phyloP scores from a whole-genome alignment of 2,329 filamentous ascomycete species.

The Beauveria caledonica region DNA sequence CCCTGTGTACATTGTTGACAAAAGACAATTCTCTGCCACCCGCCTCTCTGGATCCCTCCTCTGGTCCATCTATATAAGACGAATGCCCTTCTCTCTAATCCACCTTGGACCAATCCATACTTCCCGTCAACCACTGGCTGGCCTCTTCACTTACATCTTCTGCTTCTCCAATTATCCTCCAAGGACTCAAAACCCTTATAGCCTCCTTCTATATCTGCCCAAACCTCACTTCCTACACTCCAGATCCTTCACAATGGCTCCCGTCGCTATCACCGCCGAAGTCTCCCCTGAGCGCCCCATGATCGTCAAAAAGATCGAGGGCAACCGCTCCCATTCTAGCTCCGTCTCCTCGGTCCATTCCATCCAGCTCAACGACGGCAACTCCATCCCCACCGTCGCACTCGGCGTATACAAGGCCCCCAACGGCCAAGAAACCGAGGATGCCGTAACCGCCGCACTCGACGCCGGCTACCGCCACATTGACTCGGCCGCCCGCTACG shows the following conservation, averaged over 20 bases:
- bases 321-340: constrained; percentile 19
- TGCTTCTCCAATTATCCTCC: background rate
- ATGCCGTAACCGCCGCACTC: constrained; percentile 53
- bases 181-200: background rate
- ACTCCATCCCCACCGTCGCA: constrained; percentile 51
- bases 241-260: constrained; percentile 23
- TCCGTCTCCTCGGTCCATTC: constrained; percentile 20
- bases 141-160: background rate
- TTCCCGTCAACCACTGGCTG: background rate
- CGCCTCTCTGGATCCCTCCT: background rate
- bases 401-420: constrained; percentile 40
- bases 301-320: constrained; percentile 22
- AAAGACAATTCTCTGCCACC: background rate
- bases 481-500: constrained; percentile 49
- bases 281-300: constrained; percentile 24
- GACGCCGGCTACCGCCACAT: constrained; percentile 47
- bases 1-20: constrained; percentile 7
- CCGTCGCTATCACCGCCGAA: constrained; percentile 28
- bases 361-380: constrained; percentile 64
- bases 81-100: background rate
- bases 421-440: constrained; percentile 47
- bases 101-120: background rate
- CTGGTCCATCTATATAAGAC: constrained; percentile 9
- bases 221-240: background rate
- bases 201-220: background rate